Conservation (phyloP, 371 early-diverging fungal species). For the Apophysomyces variabilis region DNA sequence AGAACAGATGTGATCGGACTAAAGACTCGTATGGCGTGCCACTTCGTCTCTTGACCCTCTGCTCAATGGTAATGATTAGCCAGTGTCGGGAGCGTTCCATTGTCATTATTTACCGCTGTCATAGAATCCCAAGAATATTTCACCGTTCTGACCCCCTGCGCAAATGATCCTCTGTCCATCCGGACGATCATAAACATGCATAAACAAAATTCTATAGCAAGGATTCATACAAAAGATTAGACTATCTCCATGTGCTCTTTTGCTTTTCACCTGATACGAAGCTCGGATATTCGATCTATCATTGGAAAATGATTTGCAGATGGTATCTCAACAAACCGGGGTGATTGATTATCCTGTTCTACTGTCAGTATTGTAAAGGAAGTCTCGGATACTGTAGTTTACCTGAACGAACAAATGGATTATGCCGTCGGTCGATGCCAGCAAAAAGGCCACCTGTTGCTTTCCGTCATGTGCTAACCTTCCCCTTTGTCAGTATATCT, state of each 20-base stretch:
- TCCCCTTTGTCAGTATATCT: not conserved
- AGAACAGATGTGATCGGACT: conserved; percentile 54
- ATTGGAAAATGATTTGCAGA: conserved; percentile 43
- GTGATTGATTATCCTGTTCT: conserved; percentile 12
- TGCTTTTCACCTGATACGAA: conserved; percentile 33
- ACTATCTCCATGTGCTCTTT: not conserved
- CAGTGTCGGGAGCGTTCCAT: not conserved
- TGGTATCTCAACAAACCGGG: conserved; percentile 35
- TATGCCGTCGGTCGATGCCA: conserved; percentile 48
- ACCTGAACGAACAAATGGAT: conserved; percentile 48
- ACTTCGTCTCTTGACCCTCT: conserved; percentile 37
- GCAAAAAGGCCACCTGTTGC: conserved; percentile 36
- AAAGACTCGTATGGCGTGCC: conserved; percentile 42
- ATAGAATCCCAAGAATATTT: conserved; percentile 51
- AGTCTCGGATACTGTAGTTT: not conserved
- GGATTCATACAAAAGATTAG: not conserved
- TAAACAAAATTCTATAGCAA: conserved; percentile 47
- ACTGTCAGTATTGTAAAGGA: not conserved
- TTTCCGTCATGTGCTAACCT: conserved; percentile 19
- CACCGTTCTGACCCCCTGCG: conserved; percentile 68
- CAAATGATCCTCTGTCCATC: conserved; percentile 53
- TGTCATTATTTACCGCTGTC: conserved; percentile 24
- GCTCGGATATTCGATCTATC: conserved; percentile 41
- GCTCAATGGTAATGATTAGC: not conserved
- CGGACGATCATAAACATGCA: conserved; percentile 54